Evolutionary conservation across 352 stramenopile species (phyloP), one percentile per base, ranked within the genome.

Genomic region (Globisporangium iwayamae): DNA sequence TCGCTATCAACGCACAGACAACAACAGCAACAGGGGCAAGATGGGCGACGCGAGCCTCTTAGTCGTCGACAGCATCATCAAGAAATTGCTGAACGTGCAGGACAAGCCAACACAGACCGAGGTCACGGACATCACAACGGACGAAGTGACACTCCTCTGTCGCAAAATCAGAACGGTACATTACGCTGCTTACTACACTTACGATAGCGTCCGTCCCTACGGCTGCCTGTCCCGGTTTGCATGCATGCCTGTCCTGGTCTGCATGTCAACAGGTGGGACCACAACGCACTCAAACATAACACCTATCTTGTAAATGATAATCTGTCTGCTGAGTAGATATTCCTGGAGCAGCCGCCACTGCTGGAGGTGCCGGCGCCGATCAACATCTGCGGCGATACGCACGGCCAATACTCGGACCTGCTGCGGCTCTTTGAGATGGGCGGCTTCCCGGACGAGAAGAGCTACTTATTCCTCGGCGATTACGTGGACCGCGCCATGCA

Each of bases 401-500:
- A 99, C 67, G 88, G 96, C 36, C 97, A 99, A 80, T 99, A 98
- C 73, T 96, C 98, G 79, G 97, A 99, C 74, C 77, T 99, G 25
- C 83, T 98, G 65, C 95, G 99, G 68, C 79, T 99, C 25, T 99
- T 99, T 55, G 78, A 89, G 50, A 89, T 88, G 65, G 84, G 82
- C 60, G 86, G 91, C 41, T 98, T 98, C 70, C 90, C 85, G 20
- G 91, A 93, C 9, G 81, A 90, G 68, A 76, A 79, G 52, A 92
- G 83, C 68, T 90, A 90, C 73, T 73, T 90, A 52, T 92, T 92
- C 65, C 81, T 92, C 41, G 83, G 82, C 5, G 87, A 96, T 65
- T 96, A 93, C 58, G 85, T 94, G 39, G 90, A 96, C 51, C 87
- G 91, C 2, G 90, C 94, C 58, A 97, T 93, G 68, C 85, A 96